Evolutionary conservation across 2,329 filamentous ascomycete genomes (phyloP), one percentile per base, ranked within the genome.

Genomic region (Paecilomyces dactylethromorphus): DNA sequence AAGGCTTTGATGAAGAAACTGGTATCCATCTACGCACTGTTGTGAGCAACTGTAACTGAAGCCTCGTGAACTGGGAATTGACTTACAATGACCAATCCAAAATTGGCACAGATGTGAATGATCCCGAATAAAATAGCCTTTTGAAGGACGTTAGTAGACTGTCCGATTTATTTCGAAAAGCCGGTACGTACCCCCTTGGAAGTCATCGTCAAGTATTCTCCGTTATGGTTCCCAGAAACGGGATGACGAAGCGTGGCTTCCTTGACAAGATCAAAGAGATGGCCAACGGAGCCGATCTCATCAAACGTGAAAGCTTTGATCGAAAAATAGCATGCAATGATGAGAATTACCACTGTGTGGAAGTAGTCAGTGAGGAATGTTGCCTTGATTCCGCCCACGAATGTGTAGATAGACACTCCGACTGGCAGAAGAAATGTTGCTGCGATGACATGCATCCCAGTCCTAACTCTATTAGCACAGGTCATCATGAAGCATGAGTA

Each of bases 201-300:
- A 0, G 78, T 82, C 80, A 85, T 82, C 0, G 83, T 84, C 56
- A 85, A 62, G 59, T 82, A 83, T 0, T 80, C 81, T 0, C 82
- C 82, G n/a, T 76, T 67, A 18, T 82, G 69, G 39, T 85, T 85
- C 0, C 82, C 83, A 0, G 71, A 66, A 0, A 84, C 78, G 0
- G 82, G 82, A 39, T 79, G 72, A 0, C 71, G 70, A 2, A 70
- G 65, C 0, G 75, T 77, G 0, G 80, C 78, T 3, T 76, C 71
- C 5, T 79, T 72, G 13, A 85, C 69, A 0, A 83, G 73, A 3
- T 84, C 79, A 50, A 78, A 85, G 1, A 85, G 71, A 1, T 77
- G 71, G 0, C 72, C 75, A 1, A 80, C 70, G 0, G 81, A 82
- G 0, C 78, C 77, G 29, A 84, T 74, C 56, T 82, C 78, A 0